Percentiles rank a stretch among this genome's conserved stretches.
Evolutionary conservation across 805 yeast species (phyloP).

Genomic region (Cyberlindnera mycetangii): DNA sequence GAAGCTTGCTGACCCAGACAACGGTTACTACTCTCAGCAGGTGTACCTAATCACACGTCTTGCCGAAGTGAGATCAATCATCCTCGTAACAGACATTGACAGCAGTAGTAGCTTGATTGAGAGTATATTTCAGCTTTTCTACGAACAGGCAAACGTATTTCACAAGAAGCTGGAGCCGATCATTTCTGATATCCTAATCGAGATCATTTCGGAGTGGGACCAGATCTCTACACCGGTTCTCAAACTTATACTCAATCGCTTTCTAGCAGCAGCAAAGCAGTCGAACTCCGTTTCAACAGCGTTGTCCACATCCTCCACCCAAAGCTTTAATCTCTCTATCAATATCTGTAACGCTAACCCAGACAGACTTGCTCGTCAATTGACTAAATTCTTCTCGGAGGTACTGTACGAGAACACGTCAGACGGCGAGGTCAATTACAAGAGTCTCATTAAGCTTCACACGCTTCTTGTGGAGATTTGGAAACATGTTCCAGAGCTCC

Average conservation of each 20-base stretch:
- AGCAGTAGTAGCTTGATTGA: constrained; percentile 54
- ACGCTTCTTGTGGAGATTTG: constrained; percentile 63
- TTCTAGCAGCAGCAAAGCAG: constrained; percentile 33
- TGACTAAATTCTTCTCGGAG: constrained; percentile 80
- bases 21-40: constrained; percentile 61
- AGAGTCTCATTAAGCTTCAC: constrained; percentile 60
- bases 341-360: constrained; percentile 65
- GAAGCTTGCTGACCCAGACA: constrained; percentile 50
- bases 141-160: constrained; percentile 47
- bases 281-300: constrained; percentile 18
- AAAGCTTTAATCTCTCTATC: constrained; percentile 64
- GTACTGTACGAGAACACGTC: constrained; percentile 49
- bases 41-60: constrained; percentile 62
- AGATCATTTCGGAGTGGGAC: constrained; percentile 69
- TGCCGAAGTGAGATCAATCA: constrained; percentile 72
- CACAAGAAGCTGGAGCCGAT: constrained; percentile 55
- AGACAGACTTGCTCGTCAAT: constrained; percentile 70
- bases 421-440: constrained; percentile 26
- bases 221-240: constrained; percentile 58
- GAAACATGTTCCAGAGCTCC: constrained; percentile 72
- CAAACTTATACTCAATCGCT: constrained; percentile 62
- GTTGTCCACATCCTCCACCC: constrained; percentile 26
- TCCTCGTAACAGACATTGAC: constrained; percentile 72
- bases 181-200: constrained; percentile 69
- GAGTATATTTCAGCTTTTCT: constrained; percentile 58